Percentiles rank a stretch among this genome's conserved stretches.
These are phyloP conservation scores for Nyssa sinensis DNA, from an alignment of 148 eudicot species.

Conservation along the genomic window DNA sequence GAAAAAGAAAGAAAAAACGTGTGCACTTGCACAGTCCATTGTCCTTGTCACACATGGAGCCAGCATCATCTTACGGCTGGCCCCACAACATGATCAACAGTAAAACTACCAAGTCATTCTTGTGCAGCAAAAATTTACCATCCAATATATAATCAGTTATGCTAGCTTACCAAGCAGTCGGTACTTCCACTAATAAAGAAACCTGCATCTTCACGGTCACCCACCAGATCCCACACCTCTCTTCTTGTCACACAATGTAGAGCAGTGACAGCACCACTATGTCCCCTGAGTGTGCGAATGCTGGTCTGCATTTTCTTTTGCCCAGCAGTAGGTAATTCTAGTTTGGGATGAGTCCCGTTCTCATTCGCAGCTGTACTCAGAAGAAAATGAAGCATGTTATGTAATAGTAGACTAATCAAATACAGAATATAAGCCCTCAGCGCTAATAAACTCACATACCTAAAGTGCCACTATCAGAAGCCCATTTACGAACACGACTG, in stretches of 20 bases:
- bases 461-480: constrained; percentile 47
- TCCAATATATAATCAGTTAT: background rate
- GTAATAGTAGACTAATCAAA: background rate
- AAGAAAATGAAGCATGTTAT: background rate
- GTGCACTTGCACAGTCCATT: too few relatives aligned
- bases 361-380: constrained; percentile 54
- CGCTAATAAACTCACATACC: constrained; percentile 17
- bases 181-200: constrained; percentile 99
- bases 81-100: too few relatives aligned
- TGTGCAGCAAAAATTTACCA: too few relatives aligned
- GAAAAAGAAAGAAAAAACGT: too few relatives aligned
- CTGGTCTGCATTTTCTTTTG: constrained; percentile 79
- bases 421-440: background rate
- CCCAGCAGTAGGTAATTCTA: constrained; percentile 55
- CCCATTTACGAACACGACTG: constrained; percentile 54
- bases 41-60: too few relatives aligned
- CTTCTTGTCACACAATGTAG: constrained; percentile 93
- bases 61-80: too few relatives aligned
- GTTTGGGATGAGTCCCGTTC: constrained; percentile 59
- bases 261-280: constrained; percentile 90
- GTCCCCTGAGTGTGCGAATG: constrained; percentile 90
- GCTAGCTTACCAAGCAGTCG: constrained; percentile 71
- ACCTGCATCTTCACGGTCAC: constrained; percentile 99
- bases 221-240: constrained; percentile 99
- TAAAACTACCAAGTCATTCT: too few relatives aligned